Evolutionary conservation across 1,284 basidiomycete genomes (phyloP).

Genomic region (Ceratobasidium sp.): DNA sequence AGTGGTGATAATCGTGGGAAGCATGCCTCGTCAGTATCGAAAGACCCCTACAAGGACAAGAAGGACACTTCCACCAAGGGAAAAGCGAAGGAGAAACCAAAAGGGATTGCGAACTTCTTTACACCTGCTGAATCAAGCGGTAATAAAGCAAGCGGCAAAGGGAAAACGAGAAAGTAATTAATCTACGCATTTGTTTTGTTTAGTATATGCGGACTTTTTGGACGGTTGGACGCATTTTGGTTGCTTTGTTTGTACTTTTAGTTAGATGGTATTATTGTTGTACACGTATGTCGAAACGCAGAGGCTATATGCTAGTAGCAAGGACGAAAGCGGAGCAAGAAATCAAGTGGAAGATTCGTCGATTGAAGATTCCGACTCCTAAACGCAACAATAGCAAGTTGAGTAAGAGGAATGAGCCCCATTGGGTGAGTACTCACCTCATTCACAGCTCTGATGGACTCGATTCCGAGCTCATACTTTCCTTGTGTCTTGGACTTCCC

Average conservation of each 20-base stretch:
- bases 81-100: conserved; percentile 57
- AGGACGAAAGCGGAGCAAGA: background rate
- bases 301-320: conserved; percentile 12
- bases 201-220: background rate
- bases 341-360: background rate
- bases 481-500: conserved; percentile 79
- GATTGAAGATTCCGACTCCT: conserved; percentile 2
- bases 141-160: conserved; percentile 1
- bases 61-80: conserved; percentile 56
- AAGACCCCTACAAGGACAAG: conserved; percentile 60
- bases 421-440: conserved; percentile 54
- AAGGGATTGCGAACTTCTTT: conserved; percentile 86
- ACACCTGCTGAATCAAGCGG: conserved; percentile 48
- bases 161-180: conserved; percentile 4
- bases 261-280: conserved; percentile 33
- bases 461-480: conserved; percentile 80
- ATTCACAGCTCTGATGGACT: conserved; percentile 75
- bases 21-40: conserved; percentile 1
- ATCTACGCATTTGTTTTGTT: conserved; percentile 19
- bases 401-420: conserved; percentile 1
- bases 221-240: conserved; percentile 28
- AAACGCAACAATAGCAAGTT: background rate
- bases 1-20: background rate
- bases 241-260: conserved; percentile 23
- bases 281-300: conserved; percentile 29